Evolutionary conservation across 345 rosid species (phyloP).

Genomic region (Rhizophora mangle): DNA sequence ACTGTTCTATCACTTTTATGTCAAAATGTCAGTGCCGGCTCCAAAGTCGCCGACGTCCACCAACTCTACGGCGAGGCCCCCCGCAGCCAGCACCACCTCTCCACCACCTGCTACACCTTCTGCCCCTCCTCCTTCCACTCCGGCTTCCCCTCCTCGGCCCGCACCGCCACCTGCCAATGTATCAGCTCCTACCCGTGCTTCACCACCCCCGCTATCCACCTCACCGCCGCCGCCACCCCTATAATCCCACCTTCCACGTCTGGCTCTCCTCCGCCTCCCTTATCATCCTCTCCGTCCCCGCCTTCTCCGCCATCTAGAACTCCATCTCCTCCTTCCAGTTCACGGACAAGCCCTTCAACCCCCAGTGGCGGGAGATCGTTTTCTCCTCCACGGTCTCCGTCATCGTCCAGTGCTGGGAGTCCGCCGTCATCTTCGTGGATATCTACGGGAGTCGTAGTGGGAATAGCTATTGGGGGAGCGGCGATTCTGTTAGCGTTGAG

Average conservation of each 20-base stretch:
- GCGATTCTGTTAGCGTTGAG: conserved; percentile 15
- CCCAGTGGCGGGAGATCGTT: neutral
- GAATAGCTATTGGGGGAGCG: conserved; percentile 29
- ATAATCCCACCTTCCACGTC: conserved; percentile 34
- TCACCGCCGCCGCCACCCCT: conserved; percentile 25
- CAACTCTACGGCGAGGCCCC: conserved; percentile 29
- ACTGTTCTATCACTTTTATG: too few relatives aligned
- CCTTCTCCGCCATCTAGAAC: conserved; percentile 20
- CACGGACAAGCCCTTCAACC: conserved; percentile 15
- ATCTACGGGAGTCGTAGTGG: conserved; percentile 25
- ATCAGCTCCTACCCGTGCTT: conserved; percentile 30
- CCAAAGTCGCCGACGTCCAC: conserved; percentile 35
- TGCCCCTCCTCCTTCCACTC: conserved; percentile 36
- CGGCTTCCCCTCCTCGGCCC: conserved; percentile 39
- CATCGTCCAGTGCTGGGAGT: neutral
- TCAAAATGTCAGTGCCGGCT: conserved; percentile 45
- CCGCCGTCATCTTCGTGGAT: conserved; percentile 7
- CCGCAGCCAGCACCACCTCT: conserved; percentile 26
- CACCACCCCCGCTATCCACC: conserved; percentile 33
- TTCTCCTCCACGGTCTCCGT: neutral
- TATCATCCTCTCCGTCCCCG: conserved; percentile 13
- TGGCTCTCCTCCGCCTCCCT: conserved; percentile 19
- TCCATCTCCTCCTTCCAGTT: conserved; percentile 36
- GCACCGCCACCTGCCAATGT: conserved; percentile 16
- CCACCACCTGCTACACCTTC: conserved; percentile 38